Evolutionary conservation across 805 yeast species (phyloP).

Genomic region (Priceomyces fermenticarens): DNA sequence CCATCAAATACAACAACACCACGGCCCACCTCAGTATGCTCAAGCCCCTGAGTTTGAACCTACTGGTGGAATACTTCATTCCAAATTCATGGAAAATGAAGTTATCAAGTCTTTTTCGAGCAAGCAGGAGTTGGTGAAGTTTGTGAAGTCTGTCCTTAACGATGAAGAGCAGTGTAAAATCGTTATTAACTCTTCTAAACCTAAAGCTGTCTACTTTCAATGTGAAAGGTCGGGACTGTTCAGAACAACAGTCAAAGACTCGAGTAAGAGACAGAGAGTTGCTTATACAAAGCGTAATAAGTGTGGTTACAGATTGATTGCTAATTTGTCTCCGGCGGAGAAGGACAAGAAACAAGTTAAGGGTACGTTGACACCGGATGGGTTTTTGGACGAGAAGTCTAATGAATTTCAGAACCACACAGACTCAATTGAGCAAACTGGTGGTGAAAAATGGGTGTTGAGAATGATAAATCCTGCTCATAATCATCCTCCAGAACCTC

Average conservation of each 20-base stretch:
- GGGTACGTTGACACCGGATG: constrained; percentile 14
- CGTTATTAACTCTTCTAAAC: constrained; percentile 46
- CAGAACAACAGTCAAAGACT: constrained; percentile 46
- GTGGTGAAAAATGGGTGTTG: constrained; percentile 44
- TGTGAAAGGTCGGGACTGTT: constrained; percentile 45
- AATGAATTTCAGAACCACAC: constrained; percentile 15
- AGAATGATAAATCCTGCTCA: constrained; percentile 46
- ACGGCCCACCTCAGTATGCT: constrained; percentile 10
- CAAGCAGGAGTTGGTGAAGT: constrained; percentile 25
- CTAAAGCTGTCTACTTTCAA: constrained; percentile 47
- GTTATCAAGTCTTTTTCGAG: constrained; percentile 25
- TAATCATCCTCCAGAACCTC: constrained; percentile 44
- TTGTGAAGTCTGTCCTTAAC: constrained; percentile 37
- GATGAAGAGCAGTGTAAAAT: constrained; percentile 38
- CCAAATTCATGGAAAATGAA: constrained; percentile 29
- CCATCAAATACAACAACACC: constrained; percentile 14
- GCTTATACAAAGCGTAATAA: constrained; percentile 47
- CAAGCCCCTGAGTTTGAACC: constrained; percentile 12
- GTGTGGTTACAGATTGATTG: constrained; percentile 45
- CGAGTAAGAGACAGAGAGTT: constrained; percentile 43
- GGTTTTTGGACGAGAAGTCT: constrained; percentile 26
- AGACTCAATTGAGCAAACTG: constrained; percentile 12
- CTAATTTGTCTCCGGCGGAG: constrained; percentile 43
- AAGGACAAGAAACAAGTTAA: constrained; percentile 37
- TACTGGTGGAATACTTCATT: constrained; percentile 16